Evolutionary conservation across 371 early-diverging fungal genomes (phyloP).

Genomic region (Zychaea mexicana): DNA sequence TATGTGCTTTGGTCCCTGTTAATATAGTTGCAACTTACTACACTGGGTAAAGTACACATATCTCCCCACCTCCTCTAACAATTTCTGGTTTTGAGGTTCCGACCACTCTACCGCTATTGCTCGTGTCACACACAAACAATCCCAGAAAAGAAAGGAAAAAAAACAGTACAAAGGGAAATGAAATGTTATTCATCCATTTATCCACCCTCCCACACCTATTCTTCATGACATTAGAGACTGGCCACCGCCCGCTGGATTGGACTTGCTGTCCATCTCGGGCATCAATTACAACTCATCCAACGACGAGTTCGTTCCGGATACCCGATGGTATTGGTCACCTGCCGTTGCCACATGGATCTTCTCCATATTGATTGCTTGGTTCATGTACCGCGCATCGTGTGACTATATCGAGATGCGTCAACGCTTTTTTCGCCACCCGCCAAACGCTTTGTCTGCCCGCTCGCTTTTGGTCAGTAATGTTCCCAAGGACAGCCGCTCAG

Average conservation of each 20-base stretch:
- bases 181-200: too few relatives aligned
- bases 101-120: background rate
- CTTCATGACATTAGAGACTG: constrained; percentile 27
- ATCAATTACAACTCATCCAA: constrained; percentile 26
- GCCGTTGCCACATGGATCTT: constrained; percentile 65
- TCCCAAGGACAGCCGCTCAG: constrained; percentile 60
- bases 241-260: constrained; percentile 29
- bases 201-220: too few relatives aligned
- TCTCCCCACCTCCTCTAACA: background rate
- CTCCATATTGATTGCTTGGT: constrained; percentile 53
- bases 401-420: constrained; percentile 65
- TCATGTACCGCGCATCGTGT: constrained; percentile 58
- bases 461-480: constrained; percentile 75
- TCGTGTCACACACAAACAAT: too few relatives aligned
- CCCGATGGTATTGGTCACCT: constrained; percentile 67
- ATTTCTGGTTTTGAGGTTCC: background rate
- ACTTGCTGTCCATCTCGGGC: constrained; percentile 30
- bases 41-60: constrained; percentile 25
- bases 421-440: constrained; percentile 58
- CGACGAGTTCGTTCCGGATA: constrained; percentile 13
- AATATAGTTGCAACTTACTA: constrained; percentile 52
- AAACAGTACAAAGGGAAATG: too few relatives aligned
- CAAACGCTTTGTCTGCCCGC: constrained; percentile 59
- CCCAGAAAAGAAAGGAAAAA: too few relatives aligned
- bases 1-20: constrained; percentile 60